Percentiles rank a stretch among this genome's conserved stretches.
These are phyloP conservation scores for Lachnellula arida DNA, from an alignment of 2,329 filamentous ascomycete species.

Conservation along the genomic window DNA sequence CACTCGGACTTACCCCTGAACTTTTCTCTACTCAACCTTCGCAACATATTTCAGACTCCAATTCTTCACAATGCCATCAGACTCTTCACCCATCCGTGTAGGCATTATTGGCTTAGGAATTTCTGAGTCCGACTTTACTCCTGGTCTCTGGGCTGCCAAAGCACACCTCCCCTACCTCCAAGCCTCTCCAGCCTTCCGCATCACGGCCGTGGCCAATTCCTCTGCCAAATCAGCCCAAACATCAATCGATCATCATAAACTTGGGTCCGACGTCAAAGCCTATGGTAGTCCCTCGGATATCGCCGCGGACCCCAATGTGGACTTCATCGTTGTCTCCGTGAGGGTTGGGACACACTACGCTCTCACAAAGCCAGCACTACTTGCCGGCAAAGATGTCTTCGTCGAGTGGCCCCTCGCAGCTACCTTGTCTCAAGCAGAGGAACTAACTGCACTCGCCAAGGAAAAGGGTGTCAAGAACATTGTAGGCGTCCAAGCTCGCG, in stretches of 20 bases:
- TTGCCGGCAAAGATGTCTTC: conserved; percentile 44
- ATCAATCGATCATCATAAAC: conserved; percentile 37
- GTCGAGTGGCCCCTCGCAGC: conserved; percentile 46
- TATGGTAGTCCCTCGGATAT: conserved; percentile 39
- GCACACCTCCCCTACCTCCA: conserved; percentile 47
- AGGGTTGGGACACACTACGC: conserved; percentile 40
- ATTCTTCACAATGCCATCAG: neutral
- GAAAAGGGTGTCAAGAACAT: conserved; percentile 39
- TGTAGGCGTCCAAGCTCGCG: conserved; percentile 44
- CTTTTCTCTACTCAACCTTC: neutral
- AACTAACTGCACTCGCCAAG: conserved; percentile 39
- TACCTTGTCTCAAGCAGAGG: conserved; percentile 38
- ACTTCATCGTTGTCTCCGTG: conserved; percentile 43
- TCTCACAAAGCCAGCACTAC: conserved; percentile 38
- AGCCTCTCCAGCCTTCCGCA: conserved; percentile 34
- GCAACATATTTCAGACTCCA: neutral
- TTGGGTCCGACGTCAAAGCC: conserved; percentile 36
- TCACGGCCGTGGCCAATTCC: conserved; percentile 46
- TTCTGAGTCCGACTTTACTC: neutral
- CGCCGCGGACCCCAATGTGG: conserved; percentile 42
- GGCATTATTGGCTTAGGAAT: conserved; percentile 16
- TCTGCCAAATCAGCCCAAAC: conserved; percentile 37
- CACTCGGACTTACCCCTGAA: neutral
- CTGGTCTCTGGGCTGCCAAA: conserved; percentile 43
- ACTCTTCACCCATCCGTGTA: conserved; percentile 12